Percentiles rank a stretch among this genome's conserved stretches.
Conservation (phyloP, 2,329 filamentous ascomycete species). For the Pyricularia pennisetigena region DNA sequence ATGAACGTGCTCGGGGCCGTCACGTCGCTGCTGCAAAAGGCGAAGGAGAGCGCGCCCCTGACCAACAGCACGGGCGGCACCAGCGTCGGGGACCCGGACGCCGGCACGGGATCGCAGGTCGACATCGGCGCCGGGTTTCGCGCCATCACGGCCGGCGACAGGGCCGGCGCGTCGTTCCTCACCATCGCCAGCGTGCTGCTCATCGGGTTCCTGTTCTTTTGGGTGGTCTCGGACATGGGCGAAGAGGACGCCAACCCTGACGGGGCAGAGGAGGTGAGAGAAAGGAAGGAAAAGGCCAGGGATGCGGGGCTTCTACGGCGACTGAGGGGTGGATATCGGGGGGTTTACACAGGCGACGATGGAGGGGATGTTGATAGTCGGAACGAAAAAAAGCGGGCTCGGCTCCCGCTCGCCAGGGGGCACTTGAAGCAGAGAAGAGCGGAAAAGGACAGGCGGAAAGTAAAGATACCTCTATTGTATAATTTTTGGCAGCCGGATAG, state of each 20-base stretch:
- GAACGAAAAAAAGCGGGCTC: background rate
- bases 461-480: background rate
- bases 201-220: constrained; percentile 21
- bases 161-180: constrained; percentile 29
- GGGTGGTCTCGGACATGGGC: constrained; percentile 17
- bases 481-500: background rate
- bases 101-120: constrained; percentile 11
- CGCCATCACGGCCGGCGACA: constrained; percentile 21
- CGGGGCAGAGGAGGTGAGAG: background rate
- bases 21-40: constrained; percentile 25
- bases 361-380: background rate
- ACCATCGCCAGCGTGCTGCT: constrained; percentile 17
- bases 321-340: background rate
- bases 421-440: background rate
- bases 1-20: constrained; percentile 44
- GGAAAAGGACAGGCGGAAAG: background rate
- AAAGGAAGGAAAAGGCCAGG: background rate
- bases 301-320: background rate
- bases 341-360: background rate
- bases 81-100: constrained; percentile 20
- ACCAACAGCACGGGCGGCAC: constrained; percentile 34
- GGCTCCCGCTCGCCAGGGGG: background rate
- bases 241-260: background rate
- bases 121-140: background rate
- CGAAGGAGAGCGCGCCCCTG: constrained; percentile 14